Conservation (phyloP, 2,329 filamentous ascomycete genomes). For the Lecanosticta acicola region DNA sequence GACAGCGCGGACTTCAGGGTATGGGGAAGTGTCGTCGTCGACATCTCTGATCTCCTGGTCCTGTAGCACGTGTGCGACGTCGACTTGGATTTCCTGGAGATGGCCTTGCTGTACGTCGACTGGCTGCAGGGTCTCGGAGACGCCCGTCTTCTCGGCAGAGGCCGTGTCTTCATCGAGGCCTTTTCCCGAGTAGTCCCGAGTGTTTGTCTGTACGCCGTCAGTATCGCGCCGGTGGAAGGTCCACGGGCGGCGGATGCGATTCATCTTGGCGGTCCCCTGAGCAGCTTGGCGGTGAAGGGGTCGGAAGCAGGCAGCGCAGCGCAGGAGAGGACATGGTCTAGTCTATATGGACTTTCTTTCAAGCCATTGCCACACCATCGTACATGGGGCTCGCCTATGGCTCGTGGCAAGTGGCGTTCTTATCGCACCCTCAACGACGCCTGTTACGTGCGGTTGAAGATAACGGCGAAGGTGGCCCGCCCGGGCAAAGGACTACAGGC, state of each 20-base stretch:
- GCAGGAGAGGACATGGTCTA: no score
- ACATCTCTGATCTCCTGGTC: slow-evolving; percentile 40
- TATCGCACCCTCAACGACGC: not conserved
- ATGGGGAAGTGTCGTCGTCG: slow-evolving; percentile 48
- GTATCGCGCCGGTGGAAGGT: slow-evolving; percentile 22
- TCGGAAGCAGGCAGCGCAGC: no score
- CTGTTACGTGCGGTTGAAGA: not conserved
- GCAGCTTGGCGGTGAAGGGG: no score
- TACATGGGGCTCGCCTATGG: not conserved
- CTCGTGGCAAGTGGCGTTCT: not conserved
- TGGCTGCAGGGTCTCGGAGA: slow-evolving; percentile 11
- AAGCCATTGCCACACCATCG: no score
- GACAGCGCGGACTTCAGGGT: slow-evolving; percentile 57
- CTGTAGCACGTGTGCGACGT: slow-evolving; percentile 37
- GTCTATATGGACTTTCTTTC: no score
- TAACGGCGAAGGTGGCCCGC: not conserved
- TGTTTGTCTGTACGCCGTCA: slow-evolving; percentile 25
- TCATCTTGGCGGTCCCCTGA: slow-evolving; percentile 23
- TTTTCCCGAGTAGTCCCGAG: slow-evolving; percentile 16
- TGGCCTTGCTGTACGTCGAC: slow-evolving; percentile 23
- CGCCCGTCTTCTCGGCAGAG: slow-evolving; percentile 10
- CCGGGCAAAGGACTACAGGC: no score
- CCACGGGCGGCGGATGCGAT: slow-evolving; percentile 25
- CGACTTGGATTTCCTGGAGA: slow-evolving; percentile 32
- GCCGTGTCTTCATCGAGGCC: slow-evolving; percentile 15